Conservation (phyloP, 345 rosid genomes). For the Gossypium stocksii region DNA sequence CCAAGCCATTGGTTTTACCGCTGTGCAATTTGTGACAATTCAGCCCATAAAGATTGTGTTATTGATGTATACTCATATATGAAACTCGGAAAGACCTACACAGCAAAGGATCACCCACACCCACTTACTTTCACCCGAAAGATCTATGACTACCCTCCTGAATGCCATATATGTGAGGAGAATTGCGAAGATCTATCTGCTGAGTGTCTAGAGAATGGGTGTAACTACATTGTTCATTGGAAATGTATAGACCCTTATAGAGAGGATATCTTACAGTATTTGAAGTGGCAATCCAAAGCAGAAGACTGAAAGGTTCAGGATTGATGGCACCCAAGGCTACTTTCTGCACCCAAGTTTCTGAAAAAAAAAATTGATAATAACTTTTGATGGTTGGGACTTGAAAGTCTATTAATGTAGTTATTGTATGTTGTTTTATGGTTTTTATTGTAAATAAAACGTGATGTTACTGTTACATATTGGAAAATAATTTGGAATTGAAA, state of each 20-base stretch:
- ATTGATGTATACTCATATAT: too few relatives aligned
- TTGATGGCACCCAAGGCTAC: too few relatives aligned
- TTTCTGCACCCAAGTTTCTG: too few relatives aligned
- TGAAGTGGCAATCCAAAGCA: accelerated
- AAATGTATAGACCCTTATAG: neutral
- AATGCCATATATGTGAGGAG: neutral
- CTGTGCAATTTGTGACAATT: neutral
- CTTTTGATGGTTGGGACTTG: too few relatives aligned
- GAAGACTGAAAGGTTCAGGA: too few relatives aligned
- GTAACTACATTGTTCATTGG: neutral
- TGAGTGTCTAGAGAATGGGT: neutral
- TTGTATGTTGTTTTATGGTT: too few relatives aligned
- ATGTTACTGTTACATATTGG: too few relatives aligned
- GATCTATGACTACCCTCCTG: neutral
- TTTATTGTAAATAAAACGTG: too few relatives aligned
- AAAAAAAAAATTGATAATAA: too few relatives aligned
- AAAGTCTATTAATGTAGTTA: too few relatives aligned
- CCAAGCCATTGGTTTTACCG: neutral
- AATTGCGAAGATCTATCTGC: neutral
- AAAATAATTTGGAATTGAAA: too few relatives aligned
- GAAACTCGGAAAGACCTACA: neutral
- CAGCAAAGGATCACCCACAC: neutral
- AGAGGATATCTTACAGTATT: accelerated
- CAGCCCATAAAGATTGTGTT: neutral
- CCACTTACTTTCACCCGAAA: neutral